Base-by-base conservation (phyloP, 805 yeast genomes). In the Ogataea methylovora region DNA sequence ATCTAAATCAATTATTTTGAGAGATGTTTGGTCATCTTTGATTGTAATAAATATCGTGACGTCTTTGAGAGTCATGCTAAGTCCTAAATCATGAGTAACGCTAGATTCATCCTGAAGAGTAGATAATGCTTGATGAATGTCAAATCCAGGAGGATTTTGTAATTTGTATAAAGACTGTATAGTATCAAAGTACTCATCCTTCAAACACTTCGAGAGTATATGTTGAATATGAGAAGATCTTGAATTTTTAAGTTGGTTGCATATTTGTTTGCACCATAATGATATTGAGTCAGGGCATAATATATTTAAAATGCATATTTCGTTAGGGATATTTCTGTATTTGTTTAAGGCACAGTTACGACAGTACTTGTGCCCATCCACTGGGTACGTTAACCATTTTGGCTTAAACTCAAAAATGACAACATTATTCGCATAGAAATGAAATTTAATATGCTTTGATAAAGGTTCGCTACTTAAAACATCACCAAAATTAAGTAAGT, bases 31-130 rank as follows among this genome's bases (percentile, higher is more conserved):
- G 8, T 16, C 19, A n/a, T 33, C 23, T 14, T 28, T 17, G 28
- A 71, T 53, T 29, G 63, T 61, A 14, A 71, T 43, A 35, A 73
- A 66, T 8, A 73, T 41, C 1, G 77, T 73, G 12, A 70, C 69
- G 44, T 73, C 79, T 40, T 74, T 56, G 32, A 73, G 43, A 0
- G 79, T 68, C 79, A 73, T 73, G 2, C 65, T 60, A 15, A 61
- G 47, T 6, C 63, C 55, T 19, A 73, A 44, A 21, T 54, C 58
- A 1, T 61, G 61, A 38, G 61, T 60, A 8, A 69, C 75, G 40
- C 67, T 73, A 2, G 51, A 40, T 20, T 55, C 64, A 15, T 52
- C 52, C 5, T 44, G 33, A 9, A 66, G 51, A 14, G 48, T 40
- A 5, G 32, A 27, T n/a, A 69, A 39, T 12, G n/a, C 29, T 6